Evolutionary conservation across 2,329 filamentous ascomycete genomes (phyloP).

Genomic region (Penicillium sp.): DNA sequence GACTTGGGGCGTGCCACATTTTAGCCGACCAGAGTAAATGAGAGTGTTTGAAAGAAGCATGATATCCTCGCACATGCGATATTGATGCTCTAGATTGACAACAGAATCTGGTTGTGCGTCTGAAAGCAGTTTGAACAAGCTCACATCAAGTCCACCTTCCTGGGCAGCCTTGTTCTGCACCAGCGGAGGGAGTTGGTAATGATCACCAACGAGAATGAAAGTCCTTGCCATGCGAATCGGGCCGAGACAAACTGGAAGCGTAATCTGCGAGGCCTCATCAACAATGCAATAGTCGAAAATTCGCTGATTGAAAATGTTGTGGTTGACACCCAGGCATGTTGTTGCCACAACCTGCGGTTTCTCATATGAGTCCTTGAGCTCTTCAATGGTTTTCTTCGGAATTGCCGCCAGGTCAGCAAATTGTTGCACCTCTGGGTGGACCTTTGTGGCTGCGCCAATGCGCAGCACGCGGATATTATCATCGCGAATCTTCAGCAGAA

Average conservation of each 20-base stretch:
- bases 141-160: conserved; percentile 84
- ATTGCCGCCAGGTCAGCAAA: conserved; percentile 79
- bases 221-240: conserved; percentile 90
- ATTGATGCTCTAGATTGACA: conserved; percentile 91
- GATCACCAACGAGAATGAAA: conserved; percentile 94
- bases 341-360: conserved; percentile 88
- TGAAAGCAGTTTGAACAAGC: conserved; percentile 89
- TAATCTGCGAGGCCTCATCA: conserved; percentile 97
- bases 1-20: conserved; percentile 80
- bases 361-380: conserved; percentile 81
- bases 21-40: conserved; percentile 87
- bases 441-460: conserved; percentile 80
- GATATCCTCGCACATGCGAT: conserved; percentile 96
- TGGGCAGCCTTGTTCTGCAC: conserved; percentile 90
- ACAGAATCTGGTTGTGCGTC: conserved; percentile 86
- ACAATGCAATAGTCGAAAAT: conserved; percentile 98
- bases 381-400: conserved; percentile 75
- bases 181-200: conserved; percentile 91
- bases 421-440: conserved; percentile 82
- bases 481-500: conserved; percentile 83
- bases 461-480: conserved; percentile 78
- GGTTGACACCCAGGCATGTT: conserved; percentile 89
- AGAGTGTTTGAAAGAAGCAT: conserved; percentile 92
- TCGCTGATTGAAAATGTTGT: conserved; percentile 82
- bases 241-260: conserved; percentile 87